phyloP scores from a whole-genome alignment of 2,329 filamentous ascomycete species.

The Colletotrichum trifolii region DNA sequence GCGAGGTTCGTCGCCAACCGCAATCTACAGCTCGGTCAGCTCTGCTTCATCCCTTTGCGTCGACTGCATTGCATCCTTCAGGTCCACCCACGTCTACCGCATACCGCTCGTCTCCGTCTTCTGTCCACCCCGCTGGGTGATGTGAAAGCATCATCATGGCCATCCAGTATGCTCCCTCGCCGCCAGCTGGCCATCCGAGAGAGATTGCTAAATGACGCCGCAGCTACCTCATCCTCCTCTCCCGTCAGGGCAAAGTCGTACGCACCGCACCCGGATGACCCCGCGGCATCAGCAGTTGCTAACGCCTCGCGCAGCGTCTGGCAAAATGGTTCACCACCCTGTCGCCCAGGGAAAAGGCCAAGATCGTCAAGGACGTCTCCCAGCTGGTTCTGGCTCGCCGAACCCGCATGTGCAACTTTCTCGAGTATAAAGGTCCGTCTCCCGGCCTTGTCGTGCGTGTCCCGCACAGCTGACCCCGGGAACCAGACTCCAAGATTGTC shows the following conservation, averaged over 20 bases:
- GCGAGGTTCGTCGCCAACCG: constrained; percentile 41
- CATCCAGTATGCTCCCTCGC: constrained; percentile 52
- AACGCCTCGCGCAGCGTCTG: constrained; percentile 74
- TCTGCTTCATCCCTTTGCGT: constrained; percentile 9
- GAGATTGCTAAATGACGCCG: constrained; percentile 34
- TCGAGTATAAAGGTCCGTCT: constrained; percentile 92
- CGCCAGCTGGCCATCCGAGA: constrained; percentile 4
- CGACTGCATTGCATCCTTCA: constrained; percentile 21
- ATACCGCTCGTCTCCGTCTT: constrained; percentile 27
- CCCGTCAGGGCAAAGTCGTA: constrained; percentile 99
- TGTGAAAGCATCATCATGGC: constrained; percentile 50
- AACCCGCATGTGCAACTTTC: constrained; percentile 99
- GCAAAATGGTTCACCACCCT: constrained; percentile 99
- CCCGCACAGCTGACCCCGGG: constrained; percentile 21
- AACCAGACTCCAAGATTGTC: constrained; percentile 93
- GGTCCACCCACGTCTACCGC: constrained; percentile 15
- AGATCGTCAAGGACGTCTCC: constrained; percentile 99
- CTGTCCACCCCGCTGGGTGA: constrained; percentile 30
- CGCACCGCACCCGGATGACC: constrained; percentile 50
- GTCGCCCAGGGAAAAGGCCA: constrained; percentile 97
- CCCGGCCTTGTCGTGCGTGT: neutral
- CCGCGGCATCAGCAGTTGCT: neutral
- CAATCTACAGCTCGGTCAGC: constrained; percentile 28
- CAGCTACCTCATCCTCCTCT: constrained; percentile 97
- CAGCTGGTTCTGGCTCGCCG: constrained; percentile 95